A percentile compares a stretch with the other conserved stretches of the same genome.
Evolutionary conservation across 2,329 filamentous ascomycete genomes (phyloP).

Genomic region (Botryotinia calthae): DNA sequence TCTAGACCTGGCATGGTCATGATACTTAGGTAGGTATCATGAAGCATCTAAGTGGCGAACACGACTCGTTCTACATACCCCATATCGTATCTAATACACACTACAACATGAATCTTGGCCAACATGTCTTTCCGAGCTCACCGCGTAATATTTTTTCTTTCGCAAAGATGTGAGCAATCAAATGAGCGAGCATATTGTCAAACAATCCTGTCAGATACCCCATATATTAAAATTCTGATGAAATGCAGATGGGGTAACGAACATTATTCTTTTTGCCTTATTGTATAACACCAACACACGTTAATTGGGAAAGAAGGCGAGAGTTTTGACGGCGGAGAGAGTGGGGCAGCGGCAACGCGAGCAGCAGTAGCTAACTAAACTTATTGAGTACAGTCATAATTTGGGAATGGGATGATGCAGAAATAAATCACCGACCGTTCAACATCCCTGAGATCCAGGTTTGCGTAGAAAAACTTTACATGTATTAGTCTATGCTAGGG

Average conservation of each 20-base stretch:
- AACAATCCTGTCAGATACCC: conserved; percentile 1
- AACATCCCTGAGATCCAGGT: neutral
- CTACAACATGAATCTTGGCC: neutral
- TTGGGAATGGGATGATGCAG: conserved; percentile 12
- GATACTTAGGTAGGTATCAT: conserved; percentile 9
- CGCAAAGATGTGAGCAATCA: neutral
- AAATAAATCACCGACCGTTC: conserved; percentile 18
- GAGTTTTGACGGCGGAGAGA: conserved; percentile 13
- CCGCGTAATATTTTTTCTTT: neutral
- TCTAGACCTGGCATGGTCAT: conserved; percentile 11
- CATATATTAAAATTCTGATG: conserved; percentile 13
- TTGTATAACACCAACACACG: neutral
- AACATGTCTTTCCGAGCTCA: neutral
- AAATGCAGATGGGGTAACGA: neutral
- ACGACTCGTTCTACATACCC: conserved; percentile 9
- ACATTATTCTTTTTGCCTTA: neutral
- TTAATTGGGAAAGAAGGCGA: conserved; percentile 4
- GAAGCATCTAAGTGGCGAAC: conserved; percentile 14
- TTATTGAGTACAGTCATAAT: conserved; percentile 1
- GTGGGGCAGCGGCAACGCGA: conserved; percentile 6
- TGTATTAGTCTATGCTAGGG: neutral
- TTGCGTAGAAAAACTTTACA: conserved; percentile 1
- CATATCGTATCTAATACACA: neutral
- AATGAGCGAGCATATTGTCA: neutral
- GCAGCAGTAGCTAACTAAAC: neutral